phyloP scores from a whole-genome alignment of 164 flowering plant species.

The Umbilicus rupestris region DNA sequence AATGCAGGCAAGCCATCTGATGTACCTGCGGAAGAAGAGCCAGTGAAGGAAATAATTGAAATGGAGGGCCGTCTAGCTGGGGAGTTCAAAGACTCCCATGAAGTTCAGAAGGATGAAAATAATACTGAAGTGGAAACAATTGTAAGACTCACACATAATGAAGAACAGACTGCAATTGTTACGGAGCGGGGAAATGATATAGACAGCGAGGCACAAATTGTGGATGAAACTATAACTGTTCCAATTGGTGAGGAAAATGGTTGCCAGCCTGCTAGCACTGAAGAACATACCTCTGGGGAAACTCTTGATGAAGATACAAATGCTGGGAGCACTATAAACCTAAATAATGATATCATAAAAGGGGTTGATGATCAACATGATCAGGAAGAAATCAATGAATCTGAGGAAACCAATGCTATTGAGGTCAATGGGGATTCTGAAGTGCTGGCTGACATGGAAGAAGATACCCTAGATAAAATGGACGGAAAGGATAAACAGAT shows the following conservation, averaged over 20 bases:
- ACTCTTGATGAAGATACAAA: not conserved
- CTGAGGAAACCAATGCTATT: constrained; percentile 9
- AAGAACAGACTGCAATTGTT: too few relatives aligned
- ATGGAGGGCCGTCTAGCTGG: not conserved
- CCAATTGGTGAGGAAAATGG: not conserved
- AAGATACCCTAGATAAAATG: not conserved
- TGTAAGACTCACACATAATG: too few relatives aligned
- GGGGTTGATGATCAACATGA: too few relatives aligned
- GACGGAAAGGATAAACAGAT: too few relatives aligned
- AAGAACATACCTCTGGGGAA: not conserved
- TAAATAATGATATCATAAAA: not conserved
- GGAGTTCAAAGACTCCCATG: not conserved
- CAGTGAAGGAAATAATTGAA: constrained; percentile 9
- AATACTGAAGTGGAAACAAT: too few relatives aligned
- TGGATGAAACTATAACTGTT: constrained; percentile 3
- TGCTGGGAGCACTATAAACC: not conserved
- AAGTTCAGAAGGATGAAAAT: not conserved
- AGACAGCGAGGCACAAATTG: too few relatives aligned
- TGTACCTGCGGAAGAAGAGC: not conserved
- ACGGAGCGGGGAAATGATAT: too few relatives aligned
- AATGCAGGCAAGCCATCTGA: not conserved
- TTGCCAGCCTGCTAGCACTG: constrained; percentile 6
- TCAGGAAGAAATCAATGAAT: constrained; percentile 12
- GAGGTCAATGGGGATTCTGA: constrained; percentile 15
- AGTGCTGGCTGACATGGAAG: constrained; percentile 13